Conservation (phyloP, 257 asterid species). For the Linderniella brevidens region DNA sequence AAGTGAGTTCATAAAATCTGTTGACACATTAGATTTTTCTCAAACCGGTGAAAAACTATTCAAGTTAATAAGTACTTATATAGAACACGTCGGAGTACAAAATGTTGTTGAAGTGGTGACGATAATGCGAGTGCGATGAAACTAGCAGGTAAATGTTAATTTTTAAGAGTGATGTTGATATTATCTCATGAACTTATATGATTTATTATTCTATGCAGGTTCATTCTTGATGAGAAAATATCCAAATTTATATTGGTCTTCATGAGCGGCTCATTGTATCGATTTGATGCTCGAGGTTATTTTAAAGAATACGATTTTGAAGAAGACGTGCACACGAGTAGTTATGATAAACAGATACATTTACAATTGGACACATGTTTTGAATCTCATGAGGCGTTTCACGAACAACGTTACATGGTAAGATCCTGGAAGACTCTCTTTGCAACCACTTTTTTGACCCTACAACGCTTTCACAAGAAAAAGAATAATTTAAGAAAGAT, state of each 20-base stretch:
- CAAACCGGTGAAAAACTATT: neutral
- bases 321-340: no score
- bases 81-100: neutral
- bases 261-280: constrained; percentile 1
- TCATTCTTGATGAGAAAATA: neutral
- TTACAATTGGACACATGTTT: no score
- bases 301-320: neutral
- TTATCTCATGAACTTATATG: neutral
- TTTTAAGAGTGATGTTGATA: no score
- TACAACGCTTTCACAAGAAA: no score
- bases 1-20: neutral
- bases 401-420: neutral
- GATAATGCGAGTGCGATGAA: neutral
- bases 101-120: neutral
- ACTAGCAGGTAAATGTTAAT: neutral
- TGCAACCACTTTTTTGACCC: no score
- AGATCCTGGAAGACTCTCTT: neutral
- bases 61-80: neutral
- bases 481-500: no score
- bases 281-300: neutral
- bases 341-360: no score
- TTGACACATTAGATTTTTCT: neutral
- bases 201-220: neutral
- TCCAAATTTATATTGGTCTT: neutral
- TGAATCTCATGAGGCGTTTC: neutral